Conservation (phyloP, 2,329 filamentous ascomycete genomes). For the Phaeosphaeriaceae sp. region DNA sequence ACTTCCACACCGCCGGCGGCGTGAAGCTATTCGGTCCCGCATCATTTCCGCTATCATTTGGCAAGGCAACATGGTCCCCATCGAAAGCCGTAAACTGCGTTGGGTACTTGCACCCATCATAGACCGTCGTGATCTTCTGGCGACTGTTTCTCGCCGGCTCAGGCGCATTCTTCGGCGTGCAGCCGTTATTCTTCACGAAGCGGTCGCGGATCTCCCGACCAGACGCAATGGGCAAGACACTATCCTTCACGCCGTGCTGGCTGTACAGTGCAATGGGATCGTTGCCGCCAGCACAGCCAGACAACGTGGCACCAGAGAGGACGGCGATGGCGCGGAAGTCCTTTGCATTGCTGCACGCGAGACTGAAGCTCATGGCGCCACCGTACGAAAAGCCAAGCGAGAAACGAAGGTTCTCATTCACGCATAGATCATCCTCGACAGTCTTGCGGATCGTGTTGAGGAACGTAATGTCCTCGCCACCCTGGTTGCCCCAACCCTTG, state of each 20-base stretch:
- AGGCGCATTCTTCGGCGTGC: conserved; percentile 23
- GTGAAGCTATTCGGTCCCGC: conserved; percentile 23
- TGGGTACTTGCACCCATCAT: conserved; percentile 44
- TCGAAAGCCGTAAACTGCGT: conserved; percentile 40
- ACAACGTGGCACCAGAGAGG: conserved; percentile 26
- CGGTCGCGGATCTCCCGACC: conserved; percentile 50
- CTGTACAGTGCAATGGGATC: conserved; percentile 52
- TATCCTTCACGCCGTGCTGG: conserved; percentile 51
- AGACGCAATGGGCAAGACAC: conserved; percentile 44
- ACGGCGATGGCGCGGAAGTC: conserved; percentile 52
- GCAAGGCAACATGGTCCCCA: conserved; percentile 28
- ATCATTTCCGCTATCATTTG: conserved; percentile 19
- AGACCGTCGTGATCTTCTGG: conserved; percentile 23
- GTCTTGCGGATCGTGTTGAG: conserved; percentile 50
- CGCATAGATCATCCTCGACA: conserved; percentile 52
- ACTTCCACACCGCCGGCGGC: conserved; percentile 41
- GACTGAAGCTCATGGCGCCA: conserved; percentile 52
- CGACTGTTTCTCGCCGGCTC: conserved; percentile 25
- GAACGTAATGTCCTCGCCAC: conserved; percentile 54
- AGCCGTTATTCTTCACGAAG: conserved; percentile 51
- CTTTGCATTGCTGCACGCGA: conserved; percentile 53
- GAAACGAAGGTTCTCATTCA: conserved; percentile 54
- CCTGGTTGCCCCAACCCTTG: conserved; percentile 53
- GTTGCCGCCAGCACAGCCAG: conserved; percentile 43
- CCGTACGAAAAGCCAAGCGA: conserved; percentile 58